Percentiles rank a stretch among this genome's conserved stretches.
phyloP scores from a whole-genome alignment of 1,284 basidiomycete species.

The Takashimella koratensis region DNA sequence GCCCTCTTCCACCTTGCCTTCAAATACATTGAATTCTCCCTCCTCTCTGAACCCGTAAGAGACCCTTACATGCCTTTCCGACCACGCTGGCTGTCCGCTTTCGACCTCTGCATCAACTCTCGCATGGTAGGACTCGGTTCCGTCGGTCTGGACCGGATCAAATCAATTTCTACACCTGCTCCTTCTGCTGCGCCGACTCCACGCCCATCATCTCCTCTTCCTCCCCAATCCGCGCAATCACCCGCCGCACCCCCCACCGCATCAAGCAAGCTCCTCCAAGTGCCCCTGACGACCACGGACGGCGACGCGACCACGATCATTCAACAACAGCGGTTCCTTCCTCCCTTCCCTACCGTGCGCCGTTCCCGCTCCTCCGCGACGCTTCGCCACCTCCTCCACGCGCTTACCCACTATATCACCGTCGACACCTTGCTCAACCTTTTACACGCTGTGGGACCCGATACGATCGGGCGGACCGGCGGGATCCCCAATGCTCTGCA shows the following conservation, averaged over 20 bases:
- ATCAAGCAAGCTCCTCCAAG: too few species aligned
- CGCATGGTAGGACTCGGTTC: constrained; percentile 34
- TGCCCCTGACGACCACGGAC: neutral
- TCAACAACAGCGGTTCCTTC: neutral
- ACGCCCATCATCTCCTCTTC: neutral
- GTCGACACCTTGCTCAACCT: constrained; percentile 32
- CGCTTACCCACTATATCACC: constrained; percentile 21
- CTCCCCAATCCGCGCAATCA: too few species aligned
- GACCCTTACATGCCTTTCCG: constrained; percentile 28
- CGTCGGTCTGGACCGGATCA: constrained; percentile 17
- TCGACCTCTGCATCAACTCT: constrained; percentile 34
- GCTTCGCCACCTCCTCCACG: constrained; percentile 22
- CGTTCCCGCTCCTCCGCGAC: constrained; percentile 22
- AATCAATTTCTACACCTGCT: neutral
- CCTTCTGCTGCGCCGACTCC: neutral
- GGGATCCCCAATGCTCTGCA: constrained; percentile 19
- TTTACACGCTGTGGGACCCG: constrained; percentile 21
- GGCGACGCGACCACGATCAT: neutral
- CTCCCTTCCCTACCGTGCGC: neutral
- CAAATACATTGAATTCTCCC: constrained; percentile 35
- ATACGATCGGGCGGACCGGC: constrained; percentile 18
- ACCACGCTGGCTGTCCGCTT: constrained; percentile 15
- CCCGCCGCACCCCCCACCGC: neutral
- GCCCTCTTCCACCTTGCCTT: constrained; percentile 26
- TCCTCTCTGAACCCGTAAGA: constrained; percentile 22